Conservation (phyloP, 1,284 basidiomycete species). For the Grifola frondosa region DNA sequence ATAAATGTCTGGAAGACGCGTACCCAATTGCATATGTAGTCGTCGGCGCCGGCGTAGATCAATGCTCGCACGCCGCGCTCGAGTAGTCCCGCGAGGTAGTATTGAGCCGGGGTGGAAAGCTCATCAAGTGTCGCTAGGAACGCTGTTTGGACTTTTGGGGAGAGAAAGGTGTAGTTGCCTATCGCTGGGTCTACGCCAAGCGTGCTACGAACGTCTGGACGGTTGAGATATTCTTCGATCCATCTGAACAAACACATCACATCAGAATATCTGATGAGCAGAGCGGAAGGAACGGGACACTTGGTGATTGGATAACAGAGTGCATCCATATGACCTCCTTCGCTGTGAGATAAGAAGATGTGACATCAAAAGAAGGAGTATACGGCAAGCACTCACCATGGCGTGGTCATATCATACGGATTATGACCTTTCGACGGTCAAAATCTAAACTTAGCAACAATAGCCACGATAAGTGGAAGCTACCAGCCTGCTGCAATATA, state of each 20-base stretch:
- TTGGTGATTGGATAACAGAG: constrained; percentile 30
- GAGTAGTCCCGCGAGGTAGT: constrained; percentile 68
- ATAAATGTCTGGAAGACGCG: background rate
- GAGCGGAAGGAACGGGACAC: constrained; percentile 3
- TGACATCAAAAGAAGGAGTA: background rate
- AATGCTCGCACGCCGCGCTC: constrained; percentile 73
- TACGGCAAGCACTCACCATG: constrained; percentile 20
- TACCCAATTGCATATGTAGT: constrained; percentile 77
- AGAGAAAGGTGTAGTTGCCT: constrained; percentile 51
- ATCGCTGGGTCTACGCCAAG: constrained; percentile 59
- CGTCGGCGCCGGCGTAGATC: constrained; percentile 72
- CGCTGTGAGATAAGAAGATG: constrained; percentile 6
- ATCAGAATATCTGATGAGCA: constrained; percentile 1
- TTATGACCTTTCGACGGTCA: constrained; percentile 18
- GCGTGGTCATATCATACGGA: constrained; percentile 26
- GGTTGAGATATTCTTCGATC: constrained; percentile 55
- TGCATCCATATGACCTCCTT: constrained; percentile 14
- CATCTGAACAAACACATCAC: constrained; percentile 32
- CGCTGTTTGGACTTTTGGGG: constrained; percentile 37
- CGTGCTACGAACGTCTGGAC: constrained; percentile 45
- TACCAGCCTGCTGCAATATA: constrained; percentile 13
- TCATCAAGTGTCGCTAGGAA: constrained; percentile 43
- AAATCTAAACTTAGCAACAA: constrained; percentile 1
- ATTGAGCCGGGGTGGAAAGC: constrained; percentile 40
- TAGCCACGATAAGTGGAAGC: background rate